Evolutionary conservation across 2,329 filamentous ascomycete genomes (phyloP).

Genomic region (Penicillium polonicum): DNA sequence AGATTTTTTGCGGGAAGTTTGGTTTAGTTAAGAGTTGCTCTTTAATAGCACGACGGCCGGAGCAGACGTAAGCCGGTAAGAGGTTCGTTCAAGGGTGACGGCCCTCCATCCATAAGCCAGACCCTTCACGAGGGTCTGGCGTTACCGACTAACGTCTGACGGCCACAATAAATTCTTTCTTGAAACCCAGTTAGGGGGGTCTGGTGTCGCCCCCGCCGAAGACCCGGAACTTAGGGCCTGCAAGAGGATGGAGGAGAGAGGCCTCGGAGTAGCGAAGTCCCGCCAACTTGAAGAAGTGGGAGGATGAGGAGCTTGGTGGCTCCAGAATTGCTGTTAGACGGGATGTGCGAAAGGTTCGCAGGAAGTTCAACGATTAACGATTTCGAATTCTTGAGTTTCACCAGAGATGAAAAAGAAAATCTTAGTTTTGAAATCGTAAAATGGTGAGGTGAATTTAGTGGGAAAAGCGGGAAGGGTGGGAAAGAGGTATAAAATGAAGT

Average conservation of each 20-base stretch:
- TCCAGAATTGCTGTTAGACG: constrained; percentile 39
- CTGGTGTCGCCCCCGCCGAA: constrained; percentile 95
- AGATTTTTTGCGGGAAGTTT: constrained; percentile 3
- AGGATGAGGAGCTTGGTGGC: constrained; percentile 38
- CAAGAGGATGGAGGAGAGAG: constrained; percentile 80
- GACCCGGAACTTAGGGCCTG: constrained; percentile 90
- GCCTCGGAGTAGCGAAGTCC: constrained; percentile 70
- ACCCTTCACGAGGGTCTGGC: constrained; percentile 45
- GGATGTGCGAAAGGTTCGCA: constrained; percentile 17
- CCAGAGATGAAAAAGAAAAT: not conserved
- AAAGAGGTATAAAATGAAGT: not conserved
- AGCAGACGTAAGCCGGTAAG: constrained; percentile 28
- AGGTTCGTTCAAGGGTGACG: constrained; percentile 30
- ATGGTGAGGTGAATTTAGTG: not conserved
- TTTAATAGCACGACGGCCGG: constrained; percentile 24
- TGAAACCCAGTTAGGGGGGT: constrained; percentile 80
- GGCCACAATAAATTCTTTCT: constrained; percentile 34
- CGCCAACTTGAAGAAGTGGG: constrained; percentile 85
- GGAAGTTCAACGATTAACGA: constrained; percentile 13
- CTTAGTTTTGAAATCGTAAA: too few species aligned
- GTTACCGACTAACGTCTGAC: constrained; percentile 37
- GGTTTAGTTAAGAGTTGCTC: constrained; percentile 10
- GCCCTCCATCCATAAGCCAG: constrained; percentile 43
- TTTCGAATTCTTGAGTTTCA: not conserved
- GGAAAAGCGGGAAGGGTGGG: not conserved